Evolutionary conservation across 1,139 yeast species (phyloP).

Genomic region (Candida labiduridarum): DNA sequence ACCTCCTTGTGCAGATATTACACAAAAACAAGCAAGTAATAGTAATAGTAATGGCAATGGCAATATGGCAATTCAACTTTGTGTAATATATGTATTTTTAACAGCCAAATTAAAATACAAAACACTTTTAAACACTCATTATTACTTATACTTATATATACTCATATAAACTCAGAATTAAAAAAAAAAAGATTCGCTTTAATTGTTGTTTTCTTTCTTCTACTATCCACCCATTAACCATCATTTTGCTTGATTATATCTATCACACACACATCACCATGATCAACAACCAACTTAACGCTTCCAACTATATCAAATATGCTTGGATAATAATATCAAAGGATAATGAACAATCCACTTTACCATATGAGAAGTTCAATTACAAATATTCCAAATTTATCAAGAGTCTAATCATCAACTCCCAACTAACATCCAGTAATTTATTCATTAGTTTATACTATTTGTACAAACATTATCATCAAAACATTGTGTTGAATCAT

Average conservation of each 20-base stretch:
- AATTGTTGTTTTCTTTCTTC: too few species aligned
- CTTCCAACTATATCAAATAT: slow-evolving; percentile 16
- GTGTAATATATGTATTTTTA: neutral
- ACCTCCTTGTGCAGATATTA: neutral
- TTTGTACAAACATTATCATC: slow-evolving; percentile 28
- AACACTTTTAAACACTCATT: neutral
- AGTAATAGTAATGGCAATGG: too few species aligned
- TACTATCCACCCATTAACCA: too few species aligned
- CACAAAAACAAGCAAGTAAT: neutral
- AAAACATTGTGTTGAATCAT: slow-evolving; percentile 10
- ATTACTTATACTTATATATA: too few species aligned
- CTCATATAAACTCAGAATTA: too few species aligned
- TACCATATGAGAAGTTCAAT: slow-evolving; percentile 18
- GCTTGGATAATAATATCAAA: slow-evolving; percentile 17
- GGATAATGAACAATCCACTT: neutral
- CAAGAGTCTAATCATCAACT: slow-evolving; percentile 24
- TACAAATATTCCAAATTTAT: slow-evolving; percentile 24
- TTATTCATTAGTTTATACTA: slow-evolving; percentile 34
- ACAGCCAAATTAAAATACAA: slow-evolving; percentile 1
- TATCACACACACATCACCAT: neutral
- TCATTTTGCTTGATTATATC: too few species aligned
- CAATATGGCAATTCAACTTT: neutral
- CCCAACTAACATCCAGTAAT: slow-evolving; percentile 34
- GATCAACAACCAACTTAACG: slow-evolving; percentile 12
- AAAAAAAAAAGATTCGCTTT: too few species aligned